Evolutionary conservation across 208 protist genomes (phyloP).

Genomic region (Trypanosoma rangeli): DNA sequence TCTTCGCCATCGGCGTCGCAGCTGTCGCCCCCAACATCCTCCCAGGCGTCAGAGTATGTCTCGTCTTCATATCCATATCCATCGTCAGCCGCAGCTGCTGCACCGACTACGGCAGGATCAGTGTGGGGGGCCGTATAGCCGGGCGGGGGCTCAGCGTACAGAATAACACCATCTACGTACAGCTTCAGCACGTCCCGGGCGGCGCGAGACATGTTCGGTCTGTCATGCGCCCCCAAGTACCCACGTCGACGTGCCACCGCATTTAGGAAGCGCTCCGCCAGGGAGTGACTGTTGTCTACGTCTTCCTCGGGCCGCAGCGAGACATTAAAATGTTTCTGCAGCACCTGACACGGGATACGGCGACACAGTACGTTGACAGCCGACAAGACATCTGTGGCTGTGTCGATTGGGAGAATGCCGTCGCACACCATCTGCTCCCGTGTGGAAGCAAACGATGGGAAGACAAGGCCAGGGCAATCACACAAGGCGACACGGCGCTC

Average conservation of each 20-base stretch:
- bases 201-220: conserved; percentile 90
- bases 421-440: conserved; percentile 96
- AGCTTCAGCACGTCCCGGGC: conserved; percentile 96
- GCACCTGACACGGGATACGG: conserved; percentile 53
- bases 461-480: conserved; percentile 99
- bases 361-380: conserved; percentile 64
- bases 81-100: neutral
- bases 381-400: conserved; percentile 65
- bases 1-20: conserved; percentile 51
- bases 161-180: conserved; percentile 87
- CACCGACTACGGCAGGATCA: conserved; percentile 26
- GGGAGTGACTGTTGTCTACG: conserved; percentile 62
- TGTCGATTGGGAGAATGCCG: conserved; percentile 95
- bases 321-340: conserved; percentile 68
- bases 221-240: conserved; percentile 95
- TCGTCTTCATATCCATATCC: neutral
- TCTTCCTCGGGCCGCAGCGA: conserved; percentile 63
- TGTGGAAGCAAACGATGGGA: conserved; percentile 88
- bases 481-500: conserved; percentile 92
- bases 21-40: conserved; percentile 28
- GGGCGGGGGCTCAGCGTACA: conserved; percentile 86
- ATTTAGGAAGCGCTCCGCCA: conserved; percentile 79
- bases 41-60: conserved; percentile 26
- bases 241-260: conserved; percentile 79
- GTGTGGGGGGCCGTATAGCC: conserved; percentile 40